phyloP scores from a whole-genome alignment of 352 stramenopile genomes.

The Peronospora tabacina region DNA sequence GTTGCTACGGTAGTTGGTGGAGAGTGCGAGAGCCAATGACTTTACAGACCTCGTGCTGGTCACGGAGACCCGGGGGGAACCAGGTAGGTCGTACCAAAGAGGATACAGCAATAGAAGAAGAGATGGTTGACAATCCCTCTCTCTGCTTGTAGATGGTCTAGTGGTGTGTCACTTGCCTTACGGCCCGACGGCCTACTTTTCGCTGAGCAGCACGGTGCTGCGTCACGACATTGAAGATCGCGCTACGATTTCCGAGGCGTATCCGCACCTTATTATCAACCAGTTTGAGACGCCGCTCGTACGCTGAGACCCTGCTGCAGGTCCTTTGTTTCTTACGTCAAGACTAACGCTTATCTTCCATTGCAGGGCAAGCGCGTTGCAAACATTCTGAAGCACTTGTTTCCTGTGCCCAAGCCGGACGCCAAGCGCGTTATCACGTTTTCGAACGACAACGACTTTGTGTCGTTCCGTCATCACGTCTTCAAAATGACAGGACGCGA shows the following conservation, averaged over 20 bases:
- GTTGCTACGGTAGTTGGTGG: constrained; percentile 91
- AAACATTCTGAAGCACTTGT: constrained; percentile 99
- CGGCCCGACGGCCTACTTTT: constrained; percentile 98
- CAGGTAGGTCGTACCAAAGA: constrained; percentile 36
- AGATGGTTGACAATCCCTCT: neutral
- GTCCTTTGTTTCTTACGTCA: neutral
- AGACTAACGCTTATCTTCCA: neutral
- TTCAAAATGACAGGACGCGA: constrained; percentile 91
- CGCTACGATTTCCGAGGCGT: constrained; percentile 87
- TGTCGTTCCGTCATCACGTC: constrained; percentile 99
- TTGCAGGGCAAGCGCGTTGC: constrained; percentile 85
- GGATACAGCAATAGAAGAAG: neutral
- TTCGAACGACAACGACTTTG: constrained; percentile 97
- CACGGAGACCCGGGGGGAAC: constrained; percentile 97
- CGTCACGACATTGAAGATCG: constrained; percentile 98
- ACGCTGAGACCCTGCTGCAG: constrained; percentile 5
- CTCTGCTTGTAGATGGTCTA: constrained; percentile 84
- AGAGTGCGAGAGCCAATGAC: constrained; percentile 92
- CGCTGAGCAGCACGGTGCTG: constrained; percentile 93
- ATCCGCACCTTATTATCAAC: constrained; percentile 96
- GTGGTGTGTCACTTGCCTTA: constrained; percentile 98
- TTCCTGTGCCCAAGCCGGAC: constrained; percentile 95
- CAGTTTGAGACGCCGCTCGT: constrained; percentile 91
- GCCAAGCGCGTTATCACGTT: constrained; percentile 97
- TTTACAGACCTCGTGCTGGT: constrained; percentile 98